Base-by-base conservation (phyloP, 1,284 basidiomycete species). In the Cerioporus squamosus region DNA sequence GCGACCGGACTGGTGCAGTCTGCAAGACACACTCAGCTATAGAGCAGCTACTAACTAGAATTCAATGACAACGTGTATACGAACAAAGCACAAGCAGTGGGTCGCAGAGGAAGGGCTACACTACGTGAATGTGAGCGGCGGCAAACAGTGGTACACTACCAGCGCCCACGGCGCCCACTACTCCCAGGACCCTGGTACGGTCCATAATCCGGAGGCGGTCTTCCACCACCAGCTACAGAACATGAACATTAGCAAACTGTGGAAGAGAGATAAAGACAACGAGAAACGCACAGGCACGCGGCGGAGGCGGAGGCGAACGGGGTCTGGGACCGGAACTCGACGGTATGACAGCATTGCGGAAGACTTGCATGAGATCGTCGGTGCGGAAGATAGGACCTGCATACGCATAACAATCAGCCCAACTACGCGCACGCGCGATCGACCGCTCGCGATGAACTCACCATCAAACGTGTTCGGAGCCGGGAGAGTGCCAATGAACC, bases 331-430 rank as follows among this genome's bases (percentile, higher is more conserved):
- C 57, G n/a, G 71, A 79, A 55, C 84, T 87, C 5, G 67, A 60
- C n/a, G 91, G 90, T 53, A 94, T 90, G 20, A 88, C 84, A 48
- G 90, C 89, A 68, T 84, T 89, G 45, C 85, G 80, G 71, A 94
- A 87, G 22, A 94, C 70, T 61, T 88, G 87, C 82, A 96, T 87
- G 33, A 95, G 78, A 72, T 95, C 93, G 49, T 95, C 93, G 2
- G 90, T 89, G 53, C 91, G 82, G 78, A 95, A 95, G 38, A 94
- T 82, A 17, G 94, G 93, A 2, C 93, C 93, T 94, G 63, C 12
- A 44, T 62, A 36, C 8, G 33, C 33, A 36, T 3, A 3, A 65
- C 62, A 17, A 29, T n/a, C 10, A 9, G 24, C 18, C 40, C 20
- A 46, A 23, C 52, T 39, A 53, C 24, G 26, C 56, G 36, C 52